phyloP scores from a whole-genome alignment of 768 basidiomycete species.

The Kwoniella dendrophila region DNA sequence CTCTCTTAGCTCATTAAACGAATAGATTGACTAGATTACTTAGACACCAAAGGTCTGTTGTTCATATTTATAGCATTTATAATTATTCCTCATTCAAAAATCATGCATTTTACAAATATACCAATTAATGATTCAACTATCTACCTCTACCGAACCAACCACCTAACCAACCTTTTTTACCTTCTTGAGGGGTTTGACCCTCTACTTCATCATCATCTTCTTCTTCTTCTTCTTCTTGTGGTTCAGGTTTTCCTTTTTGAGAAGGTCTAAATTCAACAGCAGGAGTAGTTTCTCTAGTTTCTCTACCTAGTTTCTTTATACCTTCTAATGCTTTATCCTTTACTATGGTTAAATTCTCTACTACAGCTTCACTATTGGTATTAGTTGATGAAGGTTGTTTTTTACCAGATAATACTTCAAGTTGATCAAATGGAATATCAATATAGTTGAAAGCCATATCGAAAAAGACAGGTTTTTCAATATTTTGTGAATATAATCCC shows the following conservation, averaged over 20 bases:
- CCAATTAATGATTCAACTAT: conserved; percentile 8
- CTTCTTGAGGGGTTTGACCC: conserved; percentile 28
- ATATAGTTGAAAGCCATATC: conserved; percentile 93
- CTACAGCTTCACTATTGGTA: conserved; percentile 35
- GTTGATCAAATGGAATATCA: conserved; percentile 76
- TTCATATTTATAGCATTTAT: conserved; percentile 6
- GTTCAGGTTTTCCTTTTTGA: too few species aligned
- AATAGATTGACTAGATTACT: too few species aligned
- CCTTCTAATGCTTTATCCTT: conserved; percentile 20
- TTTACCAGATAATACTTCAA: conserved; percentile 69
- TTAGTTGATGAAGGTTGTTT: conserved; percentile 57
- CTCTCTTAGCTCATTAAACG: too few species aligned
- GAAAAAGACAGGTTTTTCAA: conserved; percentile 88
- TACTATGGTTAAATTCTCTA: conserved; percentile 19
- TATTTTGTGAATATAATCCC: conserved; percentile 54
- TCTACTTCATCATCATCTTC: conserved; percentile 61
- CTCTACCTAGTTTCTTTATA: conserved; percentile 53
- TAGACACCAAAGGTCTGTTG: too few species aligned
- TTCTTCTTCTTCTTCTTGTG: conserved; percentile 20
- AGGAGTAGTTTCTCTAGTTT: conserved; percentile 79
- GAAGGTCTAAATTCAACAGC: conserved; percentile 60
- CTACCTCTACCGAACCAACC: conserved; percentile 48
- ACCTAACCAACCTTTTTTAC: conserved; percentile 48
- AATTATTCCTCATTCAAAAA: not conserved
- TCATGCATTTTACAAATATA: conserved; percentile 3